Conservation (phyloP, 1,284 basidiomycete species). For the Cutaneotrichosporon spelunceum region DNA sequence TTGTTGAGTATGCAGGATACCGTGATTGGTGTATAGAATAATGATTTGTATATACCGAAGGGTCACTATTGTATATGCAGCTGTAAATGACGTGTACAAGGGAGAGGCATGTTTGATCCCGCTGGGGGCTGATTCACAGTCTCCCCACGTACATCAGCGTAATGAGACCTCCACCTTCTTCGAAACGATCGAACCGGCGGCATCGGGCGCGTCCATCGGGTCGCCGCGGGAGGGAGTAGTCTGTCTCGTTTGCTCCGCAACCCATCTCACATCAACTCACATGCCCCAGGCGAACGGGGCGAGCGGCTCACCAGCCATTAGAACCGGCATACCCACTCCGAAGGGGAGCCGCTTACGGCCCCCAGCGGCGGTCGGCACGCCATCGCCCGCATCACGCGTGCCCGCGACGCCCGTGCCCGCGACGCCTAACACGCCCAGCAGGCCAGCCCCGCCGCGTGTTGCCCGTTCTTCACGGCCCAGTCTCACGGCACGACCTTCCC, state of each 20-base stretch:
- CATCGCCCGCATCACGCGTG: neutral
- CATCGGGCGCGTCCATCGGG: neutral
- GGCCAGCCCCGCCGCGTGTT: neutral
- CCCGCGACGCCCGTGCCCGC: neutral
- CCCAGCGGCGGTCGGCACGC: neutral
- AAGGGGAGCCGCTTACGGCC: neutral
- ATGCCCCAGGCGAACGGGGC: slow-evolving; percentile 5
- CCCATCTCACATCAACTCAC: neutral
- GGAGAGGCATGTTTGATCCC: too few species aligned
- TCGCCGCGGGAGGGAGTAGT: neutral
- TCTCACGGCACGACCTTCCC: neutral
- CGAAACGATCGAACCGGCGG: slow-evolving; percentile 1
- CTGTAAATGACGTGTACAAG: too few species aligned
- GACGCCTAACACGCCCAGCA: neutral
- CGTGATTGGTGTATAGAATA: too few species aligned
- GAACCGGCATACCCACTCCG: slow-evolving; percentile 11
- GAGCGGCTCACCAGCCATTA: neutral
- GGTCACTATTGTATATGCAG: too few species aligned
- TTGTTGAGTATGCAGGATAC: too few species aligned
- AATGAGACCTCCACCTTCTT: neutral
- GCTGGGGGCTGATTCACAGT: too few species aligned
- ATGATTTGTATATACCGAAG: too few species aligned
- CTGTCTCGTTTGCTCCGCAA: neutral
- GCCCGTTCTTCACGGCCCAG: neutral
- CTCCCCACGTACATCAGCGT: too few species aligned